Evolutionary conservation across 2,329 filamentous ascomycete genomes (phyloP), one percentile per base, ranked within the genome.

Genomic region (Dendryphion nanum): DNA sequence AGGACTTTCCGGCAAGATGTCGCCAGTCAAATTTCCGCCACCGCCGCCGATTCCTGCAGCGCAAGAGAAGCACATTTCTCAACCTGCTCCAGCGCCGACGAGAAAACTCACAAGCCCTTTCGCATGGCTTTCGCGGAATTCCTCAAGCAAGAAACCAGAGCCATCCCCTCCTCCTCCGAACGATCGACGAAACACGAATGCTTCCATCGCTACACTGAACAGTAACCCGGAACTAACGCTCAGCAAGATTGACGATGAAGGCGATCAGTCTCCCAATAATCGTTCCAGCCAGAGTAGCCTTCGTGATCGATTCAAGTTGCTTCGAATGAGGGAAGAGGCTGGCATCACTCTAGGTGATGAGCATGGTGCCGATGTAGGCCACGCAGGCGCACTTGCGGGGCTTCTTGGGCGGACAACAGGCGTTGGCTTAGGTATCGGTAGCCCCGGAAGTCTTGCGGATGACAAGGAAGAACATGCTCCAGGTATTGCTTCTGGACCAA

Each of bases 201-300:
- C 87, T 51, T 94, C 89, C 0, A 75, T 90, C 35, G 82, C 84
- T 15, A 94, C 89, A 0, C 59, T 90, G 33, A 79, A 78, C 23
- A 94, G 88, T 64, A 91, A 90, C 51, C 79, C 86, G 3, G 89
- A 95, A 58, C 79, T 89, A 71, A 85, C 84, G 74, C 68, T 89
- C 42, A 81, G 81, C 67, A 82, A 80, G 56, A 74, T 89, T n/a
- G 86, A 89, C 24, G 86, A 91, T 57, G 67, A 64, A 32, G 52
- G 44, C 18, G 64, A 56, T 28, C 40, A 54, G 35, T 39, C 44
- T 18, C 41, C 50, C 14, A 57, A 44, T 32, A 61, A 64, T 32
- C 52, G 63, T 18, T 53, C 53, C 46, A 68, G 63, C 49, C 66
- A 63, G 30, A 57, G 59, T 18, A 73, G 65, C 38, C 54, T 74